Evolutionary conservation across 2,329 filamentous ascomycete species (phyloP).

Genomic region (Venturia pyrina): DNA sequence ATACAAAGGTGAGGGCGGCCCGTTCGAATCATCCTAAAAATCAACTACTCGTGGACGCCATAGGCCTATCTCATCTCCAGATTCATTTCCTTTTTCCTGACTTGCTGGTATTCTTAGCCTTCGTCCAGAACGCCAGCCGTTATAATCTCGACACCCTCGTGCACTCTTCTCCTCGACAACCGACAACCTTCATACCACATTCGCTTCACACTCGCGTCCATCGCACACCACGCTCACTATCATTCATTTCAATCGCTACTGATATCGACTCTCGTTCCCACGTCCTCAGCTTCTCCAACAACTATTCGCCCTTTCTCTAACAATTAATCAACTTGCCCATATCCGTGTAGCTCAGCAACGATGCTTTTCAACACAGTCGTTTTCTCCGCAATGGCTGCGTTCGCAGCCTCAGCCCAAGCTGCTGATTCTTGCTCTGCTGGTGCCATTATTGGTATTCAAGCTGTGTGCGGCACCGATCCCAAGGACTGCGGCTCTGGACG

Average conservation of each 20-base stretch:
- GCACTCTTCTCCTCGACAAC: neutral
- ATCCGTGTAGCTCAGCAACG: neutral
- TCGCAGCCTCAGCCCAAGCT: constrained; percentile 5
- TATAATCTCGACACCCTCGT: neutral
- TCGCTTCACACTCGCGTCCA: neutral
- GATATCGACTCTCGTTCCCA: neutral
- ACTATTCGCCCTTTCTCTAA: neutral
- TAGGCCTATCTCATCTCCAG: constrained; percentile 2
- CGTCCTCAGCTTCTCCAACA: neutral
- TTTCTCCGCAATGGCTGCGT: constrained; percentile 6
- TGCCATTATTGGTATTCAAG: constrained; percentile 11
- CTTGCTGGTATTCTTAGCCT: constrained; percentile 3
- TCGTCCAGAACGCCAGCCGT: neutral
- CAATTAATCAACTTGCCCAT: neutral
- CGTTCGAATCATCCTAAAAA: neutral
- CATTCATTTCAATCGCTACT: neutral
- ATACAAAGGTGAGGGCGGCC: constrained; percentile 2
- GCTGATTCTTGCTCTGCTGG: constrained; percentile 10
- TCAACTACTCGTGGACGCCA: neutral
- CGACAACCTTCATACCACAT: neutral
- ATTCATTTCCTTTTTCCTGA: constrained; percentile 5
- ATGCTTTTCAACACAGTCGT: constrained; percentile 11
- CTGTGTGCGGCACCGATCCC: constrained; percentile 9
- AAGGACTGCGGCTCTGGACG: constrained; percentile 9
- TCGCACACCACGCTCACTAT: neutral